Conservation (phyloP, 2,329 filamentous ascomycete genomes). For the Grosmannia huntii region DNA sequence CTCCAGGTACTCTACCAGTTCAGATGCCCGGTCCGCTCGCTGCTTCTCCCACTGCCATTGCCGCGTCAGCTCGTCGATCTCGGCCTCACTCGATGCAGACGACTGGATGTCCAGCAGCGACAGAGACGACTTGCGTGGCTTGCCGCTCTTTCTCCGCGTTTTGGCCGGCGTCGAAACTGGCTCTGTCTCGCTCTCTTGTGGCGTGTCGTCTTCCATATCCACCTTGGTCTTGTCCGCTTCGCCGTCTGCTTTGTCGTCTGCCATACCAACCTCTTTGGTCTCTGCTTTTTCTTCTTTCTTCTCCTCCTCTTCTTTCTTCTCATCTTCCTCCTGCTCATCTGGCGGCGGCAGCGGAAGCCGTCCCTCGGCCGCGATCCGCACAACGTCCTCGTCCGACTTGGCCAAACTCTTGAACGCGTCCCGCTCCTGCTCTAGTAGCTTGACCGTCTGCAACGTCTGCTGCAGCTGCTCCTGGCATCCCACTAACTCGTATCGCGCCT, state of each 20-base stretch:
- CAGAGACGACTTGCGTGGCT: conserved; percentile 31
- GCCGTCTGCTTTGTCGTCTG: background rate
- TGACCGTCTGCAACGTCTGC: conserved; percentile 48
- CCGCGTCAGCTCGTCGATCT: conserved; percentile 42
- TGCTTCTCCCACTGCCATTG: conserved; percentile 45
- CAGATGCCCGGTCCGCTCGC: conserved; percentile 54
- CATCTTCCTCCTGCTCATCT: conserved; percentile 27
- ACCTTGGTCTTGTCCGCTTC: no score
- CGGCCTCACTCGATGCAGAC: conserved; percentile 42
- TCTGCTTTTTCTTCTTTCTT: conserved; percentile 22
- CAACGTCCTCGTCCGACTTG: conserved; percentile 56
- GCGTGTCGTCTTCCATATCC: background rate
- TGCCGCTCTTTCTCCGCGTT: conserved; percentile 36
- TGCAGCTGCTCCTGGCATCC: conserved; percentile 54
- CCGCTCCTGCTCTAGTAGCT: conserved; percentile 58
- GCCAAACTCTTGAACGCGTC: conserved; percentile 61
- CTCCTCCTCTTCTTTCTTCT: conserved; percentile 35
- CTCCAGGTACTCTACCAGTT: conserved; percentile 64
- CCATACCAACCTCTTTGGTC: background rate
- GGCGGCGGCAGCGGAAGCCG: conserved; percentile 49
- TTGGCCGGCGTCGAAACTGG: conserved; percentile 35
- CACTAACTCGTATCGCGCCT: conserved; percentile 52
- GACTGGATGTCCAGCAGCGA: conserved; percentile 38
- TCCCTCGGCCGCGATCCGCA: conserved; percentile 59
- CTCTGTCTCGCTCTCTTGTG: background rate